phyloP scores from a whole-genome alignment of 2,329 filamentous ascomycete genomes.

The Plenodomus tracheiphilus region DNA sequence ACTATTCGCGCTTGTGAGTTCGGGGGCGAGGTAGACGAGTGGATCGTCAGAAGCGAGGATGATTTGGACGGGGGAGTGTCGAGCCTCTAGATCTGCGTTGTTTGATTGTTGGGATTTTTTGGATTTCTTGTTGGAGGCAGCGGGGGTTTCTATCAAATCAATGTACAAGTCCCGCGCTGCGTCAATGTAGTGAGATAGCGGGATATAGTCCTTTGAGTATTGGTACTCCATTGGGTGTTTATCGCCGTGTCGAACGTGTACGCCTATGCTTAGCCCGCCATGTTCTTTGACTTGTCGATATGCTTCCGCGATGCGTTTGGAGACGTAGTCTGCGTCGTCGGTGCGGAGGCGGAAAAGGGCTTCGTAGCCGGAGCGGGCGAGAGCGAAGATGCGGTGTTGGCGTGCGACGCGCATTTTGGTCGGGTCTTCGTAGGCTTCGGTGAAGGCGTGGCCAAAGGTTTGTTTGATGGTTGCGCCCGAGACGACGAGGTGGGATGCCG shows the following conservation, averaged over 20 bases:
- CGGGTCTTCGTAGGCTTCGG: conserved; percentile 55
- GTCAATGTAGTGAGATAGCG: conserved; percentile 68
- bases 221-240: conserved; percentile 75
- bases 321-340: conserved; percentile 68
- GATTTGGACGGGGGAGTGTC: conserved; percentile 48
- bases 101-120: neutral
- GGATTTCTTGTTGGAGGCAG: conserved; percentile 39
- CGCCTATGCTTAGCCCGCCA: conserved; percentile 64
- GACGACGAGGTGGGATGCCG: conserved; percentile 73
- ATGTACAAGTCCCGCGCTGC: conserved; percentile 60
- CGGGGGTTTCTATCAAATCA: conserved; percentile 44
- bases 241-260: conserved; percentile 82
- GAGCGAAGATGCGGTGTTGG: conserved; percentile 65
- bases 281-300: conserved; percentile 50
- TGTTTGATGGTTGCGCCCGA: conserved; percentile 68
- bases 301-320: conserved; percentile 61
- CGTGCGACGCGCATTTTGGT: conserved; percentile 55
- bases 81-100: conserved; percentile 12
- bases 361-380: conserved; percentile 72
- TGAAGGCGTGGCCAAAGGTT: conserved; percentile 65
- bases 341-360: conserved; percentile 70
- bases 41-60: conserved; percentile 82
- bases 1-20: conserved; percentile 58
- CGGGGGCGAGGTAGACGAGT: conserved; percentile 67
- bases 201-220: conserved; percentile 77